Conservation (phyloP, 257 asterid species). For the Scutellaria minor region DNA sequence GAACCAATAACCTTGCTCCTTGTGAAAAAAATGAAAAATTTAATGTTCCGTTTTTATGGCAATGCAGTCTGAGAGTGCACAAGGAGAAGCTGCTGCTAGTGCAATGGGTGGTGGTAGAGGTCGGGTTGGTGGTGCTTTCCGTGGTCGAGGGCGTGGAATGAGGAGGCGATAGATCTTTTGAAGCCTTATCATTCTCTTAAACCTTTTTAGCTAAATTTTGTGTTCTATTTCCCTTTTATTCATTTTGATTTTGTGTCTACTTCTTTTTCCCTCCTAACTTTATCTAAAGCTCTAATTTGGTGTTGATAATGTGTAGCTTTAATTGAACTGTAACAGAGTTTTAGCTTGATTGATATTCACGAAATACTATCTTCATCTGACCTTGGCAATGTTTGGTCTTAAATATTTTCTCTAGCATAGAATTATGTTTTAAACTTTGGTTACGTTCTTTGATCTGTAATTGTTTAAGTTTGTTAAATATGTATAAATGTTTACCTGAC, state of each 20-base stretch:
- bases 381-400: background rate
- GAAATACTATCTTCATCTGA: background rate
- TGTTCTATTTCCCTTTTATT: too few species aligned
- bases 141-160: slow-evolving; percentile 89
- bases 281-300: too few species aligned
- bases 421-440: background rate
- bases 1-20: background rate
- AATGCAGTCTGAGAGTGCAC: slow-evolving; percentile 88
- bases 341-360: background rate
- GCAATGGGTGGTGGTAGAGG: slow-evolving; percentile 87
- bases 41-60: background rate
- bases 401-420: background rate
- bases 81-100: slow-evolving; percentile 84
- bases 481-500: background rate
- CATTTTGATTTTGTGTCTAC: too few species aligned
- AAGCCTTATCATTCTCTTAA: slow-evolving; percentile 28
- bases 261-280: too few species aligned
- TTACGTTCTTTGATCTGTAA: background rate
- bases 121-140: slow-evolving; percentile 56
- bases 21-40: background rate
- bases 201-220: slow-evolving; percentile 26
- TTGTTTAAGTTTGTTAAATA: background rate
- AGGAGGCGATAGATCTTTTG: slow-evolving; percentile 59
- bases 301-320: too few species aligned
- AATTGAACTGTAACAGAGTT: background rate